Evolutionary conservation across 768 basidiomycete species (phyloP).

Genomic region (Mycena crocata): DNA sequence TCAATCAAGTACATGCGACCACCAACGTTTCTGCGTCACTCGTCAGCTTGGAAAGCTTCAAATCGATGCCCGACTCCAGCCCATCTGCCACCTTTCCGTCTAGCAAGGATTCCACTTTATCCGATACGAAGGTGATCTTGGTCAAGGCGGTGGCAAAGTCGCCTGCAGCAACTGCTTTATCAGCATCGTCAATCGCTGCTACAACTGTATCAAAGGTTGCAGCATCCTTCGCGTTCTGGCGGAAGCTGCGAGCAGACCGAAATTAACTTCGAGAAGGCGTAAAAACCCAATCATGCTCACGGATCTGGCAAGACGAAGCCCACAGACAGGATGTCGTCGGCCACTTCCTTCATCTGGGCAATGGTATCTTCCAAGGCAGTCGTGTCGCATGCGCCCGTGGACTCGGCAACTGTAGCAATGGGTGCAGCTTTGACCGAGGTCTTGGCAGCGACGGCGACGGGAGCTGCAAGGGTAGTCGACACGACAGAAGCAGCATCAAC

Average conservation of each 20-base stretch:
- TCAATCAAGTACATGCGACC: background rate
- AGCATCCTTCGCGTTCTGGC: background rate
- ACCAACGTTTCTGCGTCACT: background rate
- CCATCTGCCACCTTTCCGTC: background rate
- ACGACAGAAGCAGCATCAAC: too few species aligned
- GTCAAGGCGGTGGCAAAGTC: background rate
- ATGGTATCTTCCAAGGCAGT: background rate
- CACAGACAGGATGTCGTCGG: background rate
- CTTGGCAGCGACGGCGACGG: too few species aligned
- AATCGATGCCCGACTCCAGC: background rate
- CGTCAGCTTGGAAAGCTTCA: background rate
- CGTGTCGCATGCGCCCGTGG: background rate
- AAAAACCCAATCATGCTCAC: background rate
- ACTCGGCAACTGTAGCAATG: too few species aligned
- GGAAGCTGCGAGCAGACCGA: background rate
- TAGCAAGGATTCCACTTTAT: background rate
- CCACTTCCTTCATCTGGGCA: background rate
- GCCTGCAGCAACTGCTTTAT: background rate
- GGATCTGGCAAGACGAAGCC: background rate
- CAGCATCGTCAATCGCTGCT: constrained; percentile 1
- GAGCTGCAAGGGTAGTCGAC: too few species aligned
- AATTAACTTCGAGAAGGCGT: background rate
- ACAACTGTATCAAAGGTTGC: constrained; percentile 1
- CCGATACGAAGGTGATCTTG: background rate
- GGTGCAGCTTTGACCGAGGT: too few species aligned